Base-by-base conservation (phyloP, 257 asterid genomes). In the Ocimum tenuiflorum region DNA sequence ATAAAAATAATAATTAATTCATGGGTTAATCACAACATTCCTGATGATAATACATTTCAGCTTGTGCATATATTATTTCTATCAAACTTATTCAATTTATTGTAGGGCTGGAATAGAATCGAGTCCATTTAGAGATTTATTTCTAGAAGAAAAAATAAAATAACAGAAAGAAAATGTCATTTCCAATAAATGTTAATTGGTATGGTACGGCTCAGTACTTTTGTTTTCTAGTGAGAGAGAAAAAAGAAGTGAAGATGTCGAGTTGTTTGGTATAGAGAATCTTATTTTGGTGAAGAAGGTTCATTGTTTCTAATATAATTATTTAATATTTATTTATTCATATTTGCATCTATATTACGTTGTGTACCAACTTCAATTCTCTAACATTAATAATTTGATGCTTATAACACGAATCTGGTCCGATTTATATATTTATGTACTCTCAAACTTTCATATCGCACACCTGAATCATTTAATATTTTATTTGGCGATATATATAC, bases 171-270 rank as follows among this genome's bases (percentile, higher is more conserved):
- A 56, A 51, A 51, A 52, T 36, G 53, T 13, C 39, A 63, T 65
- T 13, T 55, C 27, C 48, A 59, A 46, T 57, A 50, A 73, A 12
- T 48, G 14, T 45, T 7, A 20, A 7, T 68, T 42, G 17, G 67
- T 60, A 63, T 75, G 68, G 78, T 74, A 67, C 78, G 75, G 73
- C 20, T 19, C 41, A 14, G 68, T 79, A 61, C 74, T 15, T 17
- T 63, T 56, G 69, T 69, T 67, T 55, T 45, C 1, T 43, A 50
- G 61, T 72, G n/a, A n/a, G n/a, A n/a, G 55, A 61, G 38, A 67
- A 42, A 63, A 68, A 46, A 31, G 39, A 12, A 60, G 57, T 13
- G 58, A 66, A 58, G 58, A 39, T 52, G 69, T 58, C 69, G 66
- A 48, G 64, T 60, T 14, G 39, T 61, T 67, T 53, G 78, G 71